Evolutionary conservation across 352 stramenopile genomes (phyloP).

Genomic region (Phytophthora podocarpi): DNA sequence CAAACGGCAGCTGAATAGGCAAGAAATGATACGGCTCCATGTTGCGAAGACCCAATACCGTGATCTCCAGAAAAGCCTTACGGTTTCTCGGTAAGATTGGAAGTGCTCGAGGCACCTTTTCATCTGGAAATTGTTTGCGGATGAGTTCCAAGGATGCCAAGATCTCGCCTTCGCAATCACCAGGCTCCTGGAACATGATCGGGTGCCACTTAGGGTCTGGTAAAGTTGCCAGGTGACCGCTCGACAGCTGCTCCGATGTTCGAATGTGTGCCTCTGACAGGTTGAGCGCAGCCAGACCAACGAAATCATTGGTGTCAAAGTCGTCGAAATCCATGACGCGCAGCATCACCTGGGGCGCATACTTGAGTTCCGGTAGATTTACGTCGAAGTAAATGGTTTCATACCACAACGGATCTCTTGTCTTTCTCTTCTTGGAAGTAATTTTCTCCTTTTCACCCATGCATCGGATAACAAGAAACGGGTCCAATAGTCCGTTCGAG

Average conservation of each 20-base stretch:
- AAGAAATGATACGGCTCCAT: conserved; percentile 91
- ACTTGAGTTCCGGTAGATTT: conserved; percentile 77
- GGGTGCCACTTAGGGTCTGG: conserved; percentile 79
- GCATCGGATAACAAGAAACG: conserved; percentile 81
- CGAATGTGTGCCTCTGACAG: conserved; percentile 73
- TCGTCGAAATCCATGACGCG: conserved; percentile 85
- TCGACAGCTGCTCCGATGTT: conserved; percentile 59
- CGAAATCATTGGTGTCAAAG: conserved; percentile 75
- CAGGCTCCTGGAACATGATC: conserved; percentile 79
- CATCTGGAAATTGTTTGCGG: conserved; percentile 71
- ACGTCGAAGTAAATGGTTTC: conserved; percentile 89
- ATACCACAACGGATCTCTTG: conserved; percentile 86
- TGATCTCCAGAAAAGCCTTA: conserved; percentile 86
- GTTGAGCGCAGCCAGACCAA: conserved; percentile 67
- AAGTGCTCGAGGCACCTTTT: conserved; percentile 52
- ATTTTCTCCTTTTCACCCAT: conserved; percentile 81
- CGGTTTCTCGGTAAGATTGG: conserved; percentile 68
- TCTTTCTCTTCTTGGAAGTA: conserved; percentile 79
- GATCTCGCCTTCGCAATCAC: conserved; percentile 82
- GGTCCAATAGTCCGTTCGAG: conserved; percentile 85
- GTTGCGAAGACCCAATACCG: conserved; percentile 82
- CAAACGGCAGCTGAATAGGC: conserved; percentile 85
- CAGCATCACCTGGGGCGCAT: conserved; percentile 78
- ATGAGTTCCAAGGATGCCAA: conserved; percentile 80
- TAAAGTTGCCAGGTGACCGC: conserved; percentile 44